A percentile compares a stretch with the other conserved stretches of the same genome.
Evolutionary conservation across 2,329 filamentous ascomycete genomes (phyloP).

Genomic region (Bipolaris victoriae): DNA sequence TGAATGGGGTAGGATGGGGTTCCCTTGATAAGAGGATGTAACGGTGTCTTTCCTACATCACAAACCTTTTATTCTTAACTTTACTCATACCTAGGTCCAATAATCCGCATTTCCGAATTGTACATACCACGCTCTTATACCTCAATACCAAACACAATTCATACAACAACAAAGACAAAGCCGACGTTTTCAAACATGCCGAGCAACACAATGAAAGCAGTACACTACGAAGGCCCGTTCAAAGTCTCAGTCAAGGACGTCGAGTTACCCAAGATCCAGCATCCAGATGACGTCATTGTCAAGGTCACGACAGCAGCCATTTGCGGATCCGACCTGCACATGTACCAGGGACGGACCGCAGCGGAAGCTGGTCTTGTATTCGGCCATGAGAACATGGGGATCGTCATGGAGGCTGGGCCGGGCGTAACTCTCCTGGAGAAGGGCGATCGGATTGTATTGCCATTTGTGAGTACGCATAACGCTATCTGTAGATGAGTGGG

Average conservation of each 20-base stretch:
- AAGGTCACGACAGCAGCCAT: slow-evolving; percentile 69
- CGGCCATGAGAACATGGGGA: slow-evolving; percentile 67
- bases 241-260: slow-evolving; percentile 68
- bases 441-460: slow-evolving; percentile 68
- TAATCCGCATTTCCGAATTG: not conserved
- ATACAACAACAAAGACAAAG: not conserved
- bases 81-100: not conserved
- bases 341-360: slow-evolving; percentile 70
- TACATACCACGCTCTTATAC: no score
- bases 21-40: no score
- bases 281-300: slow-evolving; percentile 69
- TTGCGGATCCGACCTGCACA: slow-evolving; percentile 61
- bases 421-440: slow-evolving; percentile 67
- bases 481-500: not conserved
- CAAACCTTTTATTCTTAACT: not conserved
- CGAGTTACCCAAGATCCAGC: slow-evolving; percentile 63
- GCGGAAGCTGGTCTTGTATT: slow-evolving; percentile 68
- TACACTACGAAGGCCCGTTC: slow-evolving; percentile 67
- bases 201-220: slow-evolving; percentile 62
- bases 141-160: not conserved
- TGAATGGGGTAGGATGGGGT: not conserved
- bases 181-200: slow-evolving; percentile 13
- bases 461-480: slow-evolving; percentile 52
- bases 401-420: slow-evolving; percentile 61
- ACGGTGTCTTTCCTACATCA: not conserved